These are phyloP conservation scores for Globisporangium camurandrum DNA, from an alignment of 352 stramenopile species.

Conservation along the genomic window DNA sequence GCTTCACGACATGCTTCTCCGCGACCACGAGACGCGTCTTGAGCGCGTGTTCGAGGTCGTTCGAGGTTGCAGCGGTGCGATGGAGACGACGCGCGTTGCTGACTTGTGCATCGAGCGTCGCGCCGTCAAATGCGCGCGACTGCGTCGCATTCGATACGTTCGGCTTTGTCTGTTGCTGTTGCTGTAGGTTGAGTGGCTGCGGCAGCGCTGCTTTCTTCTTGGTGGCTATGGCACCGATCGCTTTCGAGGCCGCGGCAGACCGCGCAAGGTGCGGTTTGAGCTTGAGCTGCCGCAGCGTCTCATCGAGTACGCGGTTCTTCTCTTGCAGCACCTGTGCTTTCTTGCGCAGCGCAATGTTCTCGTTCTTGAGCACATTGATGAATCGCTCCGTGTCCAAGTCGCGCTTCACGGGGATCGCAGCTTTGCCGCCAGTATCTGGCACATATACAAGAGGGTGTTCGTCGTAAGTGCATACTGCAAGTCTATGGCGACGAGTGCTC, in stretches of 20 bases:
- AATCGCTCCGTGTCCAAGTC: slow-evolving; percentile 81
- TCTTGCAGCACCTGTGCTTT: slow-evolving; percentile 66
- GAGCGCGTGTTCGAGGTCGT: slow-evolving; percentile 59
- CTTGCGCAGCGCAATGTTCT: slow-evolving; percentile 65
- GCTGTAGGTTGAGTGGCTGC: not conserved
- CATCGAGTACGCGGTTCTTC: slow-evolving; percentile 59
- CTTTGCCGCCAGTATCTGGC: slow-evolving; percentile 24
- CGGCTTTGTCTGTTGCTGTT: not conserved
- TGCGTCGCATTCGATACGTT: not conserved
- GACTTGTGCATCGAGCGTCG: slow-evolving; percentile 31
- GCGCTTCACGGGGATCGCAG: slow-evolving; percentile 24
- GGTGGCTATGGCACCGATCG: slow-evolving; percentile 4
- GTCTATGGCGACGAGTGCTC: too few relatives aligned
- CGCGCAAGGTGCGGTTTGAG: slow-evolving; percentile 14
- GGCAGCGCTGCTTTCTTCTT: not conserved
- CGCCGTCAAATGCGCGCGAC: slow-evolving; percentile 17
- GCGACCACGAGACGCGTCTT: slow-evolving; percentile 61
- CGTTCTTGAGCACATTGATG: slow-evolving; percentile 64
- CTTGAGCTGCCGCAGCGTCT: slow-evolving; percentile 32
- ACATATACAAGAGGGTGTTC: too few relatives aligned
- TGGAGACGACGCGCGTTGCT: slow-evolving; percentile 40
- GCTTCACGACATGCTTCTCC: slow-evolving; percentile 60
- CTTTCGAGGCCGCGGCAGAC: not conserved
- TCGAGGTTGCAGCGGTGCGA: slow-evolving; percentile 37
- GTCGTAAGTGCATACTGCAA: too few relatives aligned